Base-by-base conservation (phyloP, 2,329 filamentous ascomycete genomes). In the Xylaria sp. region DNA sequence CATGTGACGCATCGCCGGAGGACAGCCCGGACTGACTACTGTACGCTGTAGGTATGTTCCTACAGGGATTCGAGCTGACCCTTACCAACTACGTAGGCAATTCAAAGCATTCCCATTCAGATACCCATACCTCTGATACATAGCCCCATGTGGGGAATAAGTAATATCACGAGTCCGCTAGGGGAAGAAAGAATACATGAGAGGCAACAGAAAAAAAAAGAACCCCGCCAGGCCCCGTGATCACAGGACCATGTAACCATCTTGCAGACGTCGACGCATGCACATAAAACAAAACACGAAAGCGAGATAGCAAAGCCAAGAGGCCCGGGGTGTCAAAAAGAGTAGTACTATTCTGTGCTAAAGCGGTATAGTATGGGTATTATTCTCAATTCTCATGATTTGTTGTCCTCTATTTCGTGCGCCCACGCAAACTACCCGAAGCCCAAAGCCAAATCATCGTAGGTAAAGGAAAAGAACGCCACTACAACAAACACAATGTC, bases 181-280 rank as follows among this genome's bases (percentile, higher is more conserved):
- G 44, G 20, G 23, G 39, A 15, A 64, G 31, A 44, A 44, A 54
- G 34, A 37, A 37, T 37, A 37, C 34, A 37, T 10, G 34, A 28
- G 28, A 28, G 28, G 28, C 5, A 25, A 25, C 23, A 15, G 37
- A 58, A 20, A 60, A 34, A 9, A 8, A 46, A 46, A n/a, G 23
- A 5, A 34, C 56, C 56, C 66, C 61, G 39, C 63, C 37, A 57
- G 54, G 59, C 54, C 67, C 64, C 67, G 67, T 69, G 64, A 69
- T 61, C 60, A 67, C 48, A 51, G 44, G 56, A 64, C 67, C 48
- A 69, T 69, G 67, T 67, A 67, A 69, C 67, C 59, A 67, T 61
- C 64, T 56, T 57, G 60, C 64, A 67, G 59, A 69, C 50, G 63
- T 66, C 56, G 67, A 73, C 39, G 70, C 69, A 74, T 65, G 65